phyloP scores from a whole-genome alignment of 306 rosid species.

The Cotoneaster glaucophyllus region DNA sequence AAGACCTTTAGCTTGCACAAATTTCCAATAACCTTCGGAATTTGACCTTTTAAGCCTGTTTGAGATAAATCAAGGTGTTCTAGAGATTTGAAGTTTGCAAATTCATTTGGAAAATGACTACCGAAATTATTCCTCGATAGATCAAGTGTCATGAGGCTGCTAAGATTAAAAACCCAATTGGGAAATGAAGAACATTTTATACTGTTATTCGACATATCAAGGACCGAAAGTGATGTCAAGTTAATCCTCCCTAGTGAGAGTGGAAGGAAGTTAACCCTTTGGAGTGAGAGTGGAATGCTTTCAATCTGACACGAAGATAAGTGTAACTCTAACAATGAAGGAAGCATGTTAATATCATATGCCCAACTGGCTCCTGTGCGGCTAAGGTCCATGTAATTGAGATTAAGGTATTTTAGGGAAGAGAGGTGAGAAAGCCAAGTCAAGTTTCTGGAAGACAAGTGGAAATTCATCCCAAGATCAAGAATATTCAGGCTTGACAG shows the following conservation, averaged over 20 bases:
- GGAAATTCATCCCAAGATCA: too few species aligned
- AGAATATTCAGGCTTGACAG: too few species aligned
- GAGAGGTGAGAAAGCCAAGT: too few species aligned
- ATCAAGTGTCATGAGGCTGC: neutral
- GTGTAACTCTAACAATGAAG: too few species aligned
- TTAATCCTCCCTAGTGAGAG: neutral
- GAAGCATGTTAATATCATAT: too few species aligned
- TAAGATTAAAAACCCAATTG: neutral
- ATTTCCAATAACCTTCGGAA: neutral
- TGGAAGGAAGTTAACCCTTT: neutral
- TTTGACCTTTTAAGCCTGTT: neutral
- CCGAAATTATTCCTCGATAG: rapidly evolving
- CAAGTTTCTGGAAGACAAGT: too few species aligned
- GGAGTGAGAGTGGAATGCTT: too few species aligned
- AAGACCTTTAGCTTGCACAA: neutral
- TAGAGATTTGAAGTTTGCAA: neutral
- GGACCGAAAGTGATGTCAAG: neutral
- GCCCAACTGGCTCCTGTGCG: too few species aligned
- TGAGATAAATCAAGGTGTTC: rapidly evolving
- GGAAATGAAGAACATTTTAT: neutral
- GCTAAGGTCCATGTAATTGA: too few species aligned
- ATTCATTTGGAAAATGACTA: neutral
- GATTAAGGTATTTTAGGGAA: too few species aligned
- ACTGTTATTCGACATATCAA: rapidly evolving
- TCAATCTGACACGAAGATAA: rapidly evolving